Conservation (phyloP, 371 early-diverging fungal genomes). For the Lichtheimia corymbifera region DNA sequence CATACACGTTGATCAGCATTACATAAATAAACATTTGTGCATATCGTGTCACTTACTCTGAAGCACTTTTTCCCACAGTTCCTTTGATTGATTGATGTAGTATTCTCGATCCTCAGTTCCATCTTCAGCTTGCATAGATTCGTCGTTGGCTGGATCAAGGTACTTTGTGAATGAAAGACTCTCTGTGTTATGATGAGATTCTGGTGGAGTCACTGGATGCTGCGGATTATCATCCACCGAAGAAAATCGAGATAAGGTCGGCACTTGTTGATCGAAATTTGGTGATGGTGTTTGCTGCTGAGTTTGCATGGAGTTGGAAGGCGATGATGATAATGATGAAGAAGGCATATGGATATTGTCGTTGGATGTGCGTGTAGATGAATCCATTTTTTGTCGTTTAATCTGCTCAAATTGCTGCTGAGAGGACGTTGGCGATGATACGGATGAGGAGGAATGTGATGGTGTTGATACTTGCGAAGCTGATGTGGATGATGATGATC, state of each 20-base stretch:
- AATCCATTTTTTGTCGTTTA: too few relatives aligned
- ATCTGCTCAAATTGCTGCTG: neutral
- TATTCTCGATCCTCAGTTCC: conserved; percentile 5
- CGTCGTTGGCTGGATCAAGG: conserved; percentile 12
- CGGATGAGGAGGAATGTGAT: neutral
- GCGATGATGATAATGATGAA: neutral
- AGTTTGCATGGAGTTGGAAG: too few relatives aligned
- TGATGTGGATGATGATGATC: neutral
- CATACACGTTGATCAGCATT: neutral
- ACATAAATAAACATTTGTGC: neutral
- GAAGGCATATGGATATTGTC: neutral
- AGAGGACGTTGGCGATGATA: conserved; percentile 7
- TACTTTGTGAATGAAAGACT: conserved; percentile 6
- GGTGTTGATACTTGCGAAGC: neutral
- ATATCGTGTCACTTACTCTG: neutral
- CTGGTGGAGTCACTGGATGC: neutral
- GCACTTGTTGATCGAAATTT: neutral
- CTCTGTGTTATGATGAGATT: neutral
- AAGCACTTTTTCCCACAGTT: conserved; percentile 24
- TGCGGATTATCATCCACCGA: too few relatives aligned
- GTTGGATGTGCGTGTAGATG: neutral
- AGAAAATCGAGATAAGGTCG: too few relatives aligned
- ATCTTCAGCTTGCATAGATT: conserved; percentile 1
- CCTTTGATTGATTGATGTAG: conserved; percentile 11
- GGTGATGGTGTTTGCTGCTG: neutral